These are phyloP conservation scores for Ceratobasidium sp. DNA, from an alignment of 1,284 basidiomycete species.

Conservation along the genomic window DNA sequence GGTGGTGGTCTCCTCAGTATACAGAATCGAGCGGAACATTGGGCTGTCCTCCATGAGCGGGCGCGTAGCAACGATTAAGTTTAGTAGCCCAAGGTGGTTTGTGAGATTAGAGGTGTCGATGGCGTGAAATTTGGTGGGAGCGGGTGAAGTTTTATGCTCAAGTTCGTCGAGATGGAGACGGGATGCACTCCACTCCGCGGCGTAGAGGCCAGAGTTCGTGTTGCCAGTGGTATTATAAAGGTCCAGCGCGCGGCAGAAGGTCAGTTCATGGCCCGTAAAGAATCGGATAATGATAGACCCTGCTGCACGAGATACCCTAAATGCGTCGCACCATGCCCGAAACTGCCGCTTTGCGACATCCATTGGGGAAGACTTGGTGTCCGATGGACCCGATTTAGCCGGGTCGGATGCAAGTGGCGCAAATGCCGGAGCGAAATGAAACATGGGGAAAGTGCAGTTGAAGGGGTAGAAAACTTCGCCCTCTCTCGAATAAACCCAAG, in stretches of 20 bases:
- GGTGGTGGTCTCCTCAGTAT: conserved; percentile 16
- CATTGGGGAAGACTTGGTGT: not conserved
- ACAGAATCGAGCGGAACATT: not conserved
- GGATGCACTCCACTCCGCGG: conserved; percentile 9
- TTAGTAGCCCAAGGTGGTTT: conserved; percentile 18
- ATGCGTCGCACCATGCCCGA: conserved; percentile 9
- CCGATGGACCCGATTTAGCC: not conserved
- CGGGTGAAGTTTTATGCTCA: no score
- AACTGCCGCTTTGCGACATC: conserved; percentile 28
- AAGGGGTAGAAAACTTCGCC: conserved; percentile 62
- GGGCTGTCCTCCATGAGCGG: conserved; percentile 13
- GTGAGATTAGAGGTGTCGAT: conserved; percentile 35
- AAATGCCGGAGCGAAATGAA: conserved; percentile 63
- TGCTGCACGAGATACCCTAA: not conserved
- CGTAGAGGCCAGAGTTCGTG: not conserved
- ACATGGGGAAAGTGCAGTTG: conserved; percentile 64
- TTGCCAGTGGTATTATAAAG: not conserved
- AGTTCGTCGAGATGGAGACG: conserved; percentile 13
- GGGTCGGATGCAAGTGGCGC: conserved; percentile 45
- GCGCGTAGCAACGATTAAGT: not conserved
- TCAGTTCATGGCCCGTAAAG: conserved; percentile 10
- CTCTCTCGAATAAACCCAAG: conserved; percentile 61
- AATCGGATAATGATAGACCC: conserved; percentile 6
- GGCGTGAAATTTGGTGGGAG: conserved; percentile 2
- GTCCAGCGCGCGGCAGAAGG: conserved; percentile 27